A percentile compares a stretch with the other conserved stretches of the same genome.
Evolutionary conservation across 768 basidiomycete species (phyloP).

Genomic region (Hydnomerulius pinastri): DNA sequence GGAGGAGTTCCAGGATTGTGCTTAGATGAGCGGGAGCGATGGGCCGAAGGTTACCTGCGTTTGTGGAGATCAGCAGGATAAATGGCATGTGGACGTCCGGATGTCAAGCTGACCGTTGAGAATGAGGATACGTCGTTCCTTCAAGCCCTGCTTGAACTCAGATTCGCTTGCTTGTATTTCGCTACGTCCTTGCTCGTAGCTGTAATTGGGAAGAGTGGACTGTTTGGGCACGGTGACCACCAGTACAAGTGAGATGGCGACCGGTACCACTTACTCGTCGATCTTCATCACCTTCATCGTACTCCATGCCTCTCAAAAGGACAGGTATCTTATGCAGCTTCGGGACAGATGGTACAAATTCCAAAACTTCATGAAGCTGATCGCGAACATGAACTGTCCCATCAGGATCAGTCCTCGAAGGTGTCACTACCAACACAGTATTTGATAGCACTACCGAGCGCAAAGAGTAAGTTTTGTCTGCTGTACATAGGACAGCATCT

Average conservation of each 20-base stretch:
- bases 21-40: constrained; percentile 68
- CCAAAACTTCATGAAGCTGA: constrained; percentile 81
- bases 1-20: constrained; percentile 70
- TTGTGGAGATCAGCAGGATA: background rate
- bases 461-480: constrained; percentile 75
- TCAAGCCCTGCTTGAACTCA: constrained; percentile 68
- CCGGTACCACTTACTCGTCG: constrained; percentile 24
- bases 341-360: constrained; percentile 77
- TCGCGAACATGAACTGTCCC: constrained; percentile 71
- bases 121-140: constrained; percentile 68
- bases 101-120: constrained; percentile 65
- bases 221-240: constrained; percentile 13
- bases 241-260: background rate
- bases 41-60: constrained; percentile 68
- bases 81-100: background rate
- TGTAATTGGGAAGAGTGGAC: constrained; percentile 43
- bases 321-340: constrained; percentile 65
- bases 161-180: constrained; percentile 82
- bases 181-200: constrained; percentile 57
- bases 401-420: constrained; percentile 37
- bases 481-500: constrained; percentile 89
- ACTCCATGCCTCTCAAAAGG: constrained; percentile 65
- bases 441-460: constrained; percentile 91
- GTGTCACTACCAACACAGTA: constrained; percentile 73
- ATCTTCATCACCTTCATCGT: constrained; percentile 64